Percentiles rank a stretch among this genome's conserved stretches.
Conservation (phyloP, 2,329 filamentous ascomycete genomes). For the Thielaviopsis ethacetica region DNA sequence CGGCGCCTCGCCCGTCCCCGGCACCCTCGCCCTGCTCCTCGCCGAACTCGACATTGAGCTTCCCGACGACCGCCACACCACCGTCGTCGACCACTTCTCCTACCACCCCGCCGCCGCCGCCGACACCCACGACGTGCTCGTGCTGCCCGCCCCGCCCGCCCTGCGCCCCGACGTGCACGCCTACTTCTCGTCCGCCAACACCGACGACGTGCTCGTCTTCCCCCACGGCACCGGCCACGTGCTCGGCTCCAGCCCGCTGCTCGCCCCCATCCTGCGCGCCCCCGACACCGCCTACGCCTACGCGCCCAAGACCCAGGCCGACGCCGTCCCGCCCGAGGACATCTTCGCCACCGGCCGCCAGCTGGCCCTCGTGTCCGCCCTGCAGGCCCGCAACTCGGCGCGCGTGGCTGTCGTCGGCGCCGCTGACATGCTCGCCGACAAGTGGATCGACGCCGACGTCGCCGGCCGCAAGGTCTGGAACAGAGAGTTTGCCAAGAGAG, state of each 20-base stretch:
- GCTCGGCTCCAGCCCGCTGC: slow-evolving; percentile 60
- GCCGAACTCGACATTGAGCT: slow-evolving; percentile 78
- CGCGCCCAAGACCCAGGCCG: slow-evolving; percentile 73
- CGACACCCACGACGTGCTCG: slow-evolving; percentile 76
- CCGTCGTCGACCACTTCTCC: slow-evolving; percentile 92
- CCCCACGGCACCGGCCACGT: slow-evolving; percentile 67
- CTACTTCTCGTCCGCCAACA: slow-evolving; percentile 50
- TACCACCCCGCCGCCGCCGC: slow-evolving; percentile 62
- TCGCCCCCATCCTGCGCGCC: slow-evolving; percentile 69
- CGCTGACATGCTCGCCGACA: slow-evolving; percentile 71
- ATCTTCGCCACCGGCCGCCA: slow-evolving; percentile 73
- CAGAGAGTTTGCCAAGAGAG: slow-evolving; percentile 64
- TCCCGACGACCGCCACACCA: slow-evolving; percentile 67
- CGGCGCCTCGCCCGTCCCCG: slow-evolving; percentile 50
- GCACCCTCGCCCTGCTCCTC: slow-evolving; percentile 60
- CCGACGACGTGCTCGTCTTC: slow-evolving; percentile 53
- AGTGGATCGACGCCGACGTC: slow-evolving; percentile 60
- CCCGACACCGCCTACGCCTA: slow-evolving; percentile 81
- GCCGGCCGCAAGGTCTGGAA: slow-evolving; percentile 46
- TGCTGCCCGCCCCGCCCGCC: slow-evolving; percentile 52
- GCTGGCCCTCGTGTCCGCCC: slow-evolving; percentile 64
- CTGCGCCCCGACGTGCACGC: slow-evolving; percentile 55
- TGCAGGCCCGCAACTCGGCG: slow-evolving; percentile 89
- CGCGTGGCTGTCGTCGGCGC: slow-evolving; percentile 75
- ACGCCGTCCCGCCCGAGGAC: slow-evolving; percentile 50